These are phyloP conservation scores for Calycina marina DNA, from an alignment of 2,329 filamentous ascomycete species.

Conservation along the genomic window DNA sequence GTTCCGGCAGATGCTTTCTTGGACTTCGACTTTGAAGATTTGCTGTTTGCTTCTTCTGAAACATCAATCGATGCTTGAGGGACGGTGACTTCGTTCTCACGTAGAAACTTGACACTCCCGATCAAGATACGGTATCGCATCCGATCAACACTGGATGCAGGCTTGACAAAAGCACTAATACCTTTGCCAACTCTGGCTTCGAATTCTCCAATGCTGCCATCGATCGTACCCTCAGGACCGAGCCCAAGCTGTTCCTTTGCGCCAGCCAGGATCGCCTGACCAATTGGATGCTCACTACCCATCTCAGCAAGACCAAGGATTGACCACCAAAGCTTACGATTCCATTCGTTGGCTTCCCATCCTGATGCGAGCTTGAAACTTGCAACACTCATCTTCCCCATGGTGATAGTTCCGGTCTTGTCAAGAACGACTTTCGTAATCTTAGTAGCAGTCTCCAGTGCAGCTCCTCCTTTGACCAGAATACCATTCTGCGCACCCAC, in stretches of 20 bases:
- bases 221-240: conserved; percentile 55
- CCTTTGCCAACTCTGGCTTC: conserved; percentile 71
- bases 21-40: conserved; percentile 23
- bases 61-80: conserved; percentile 48
- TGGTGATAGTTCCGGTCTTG: conserved; percentile 89
- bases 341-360: conserved; percentile 58
- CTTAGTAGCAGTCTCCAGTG: conserved; percentile 79
- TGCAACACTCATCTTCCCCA: conserved; percentile 90
- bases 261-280: conserved; percentile 65
- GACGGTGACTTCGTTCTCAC: conserved; percentile 52
- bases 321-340: conserved; percentile 80
- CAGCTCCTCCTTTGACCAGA: conserved; percentile 90
- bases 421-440: conserved; percentile 84
- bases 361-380: conserved; percentile 47
- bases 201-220: conserved; percentile 78
- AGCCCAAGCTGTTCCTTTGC: conserved; percentile 66
- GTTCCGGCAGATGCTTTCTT: conserved; percentile 43
- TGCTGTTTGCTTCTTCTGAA: conserved; percentile 41
- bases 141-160: conserved; percentile 50
- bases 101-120: conserved; percentile 68
- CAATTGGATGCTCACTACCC: conserved; percentile 90
- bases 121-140: conserved; percentile 66
- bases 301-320: conserved; percentile 89
- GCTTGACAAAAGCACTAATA: conserved; percentile 69
- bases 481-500: conserved; percentile 92